Evolutionary conservation across 2,329 filamentous ascomycete species (phyloP).

Genomic region (Rhinocladiella mackenziei): DNA sequence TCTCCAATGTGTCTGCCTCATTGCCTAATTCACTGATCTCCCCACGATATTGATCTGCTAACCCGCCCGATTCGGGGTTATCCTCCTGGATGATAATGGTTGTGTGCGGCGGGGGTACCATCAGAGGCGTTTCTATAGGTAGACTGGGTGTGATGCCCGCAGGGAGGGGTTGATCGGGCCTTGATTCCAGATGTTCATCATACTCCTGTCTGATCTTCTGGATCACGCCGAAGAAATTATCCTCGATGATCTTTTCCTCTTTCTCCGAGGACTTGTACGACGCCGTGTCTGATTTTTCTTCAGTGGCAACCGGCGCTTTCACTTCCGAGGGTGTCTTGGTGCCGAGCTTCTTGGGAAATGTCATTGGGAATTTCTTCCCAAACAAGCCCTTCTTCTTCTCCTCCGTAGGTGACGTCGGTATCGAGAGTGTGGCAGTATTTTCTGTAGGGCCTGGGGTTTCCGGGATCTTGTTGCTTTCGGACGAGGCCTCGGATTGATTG

Average conservation of each 20-base stretch:
- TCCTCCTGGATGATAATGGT: conserved; percentile 64
- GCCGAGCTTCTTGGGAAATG: conserved; percentile 72
- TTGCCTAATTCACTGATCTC: conserved; percentile 73
- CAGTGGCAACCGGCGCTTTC: conserved; percentile 63
- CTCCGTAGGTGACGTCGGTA: conserved; percentile 51
- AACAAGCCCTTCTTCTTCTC: conserved; percentile 68
- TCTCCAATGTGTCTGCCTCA: conserved; percentile 79
- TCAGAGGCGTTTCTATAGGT: conserved; percentile 43
- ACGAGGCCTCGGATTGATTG: conserved; percentile 45
- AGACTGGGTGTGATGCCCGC: conserved; percentile 42
- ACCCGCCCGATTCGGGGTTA: conserved; percentile 57
- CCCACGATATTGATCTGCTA: conserved; percentile 84
- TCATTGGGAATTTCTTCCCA: conserved; percentile 75
- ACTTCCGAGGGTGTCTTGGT: conserved; percentile 63
- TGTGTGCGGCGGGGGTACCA: conserved; percentile 48
- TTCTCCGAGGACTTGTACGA: conserved; percentile 51
- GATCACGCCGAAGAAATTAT: conserved; percentile 45
- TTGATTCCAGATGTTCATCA: conserved; percentile 39
- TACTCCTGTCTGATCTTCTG: conserved; percentile 46
- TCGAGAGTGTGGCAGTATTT: conserved; percentile 38
- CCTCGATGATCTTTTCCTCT: conserved; percentile 47
- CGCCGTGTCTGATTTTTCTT: conserved; percentile 66
- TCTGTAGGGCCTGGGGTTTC: conserved; percentile 41
- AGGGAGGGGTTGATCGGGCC: conserved; percentile 37
- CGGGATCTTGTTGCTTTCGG: conserved; percentile 49